phyloP scores from a whole-genome alignment of 441 rosid genomes.

The Populus hybrid region DNA sequence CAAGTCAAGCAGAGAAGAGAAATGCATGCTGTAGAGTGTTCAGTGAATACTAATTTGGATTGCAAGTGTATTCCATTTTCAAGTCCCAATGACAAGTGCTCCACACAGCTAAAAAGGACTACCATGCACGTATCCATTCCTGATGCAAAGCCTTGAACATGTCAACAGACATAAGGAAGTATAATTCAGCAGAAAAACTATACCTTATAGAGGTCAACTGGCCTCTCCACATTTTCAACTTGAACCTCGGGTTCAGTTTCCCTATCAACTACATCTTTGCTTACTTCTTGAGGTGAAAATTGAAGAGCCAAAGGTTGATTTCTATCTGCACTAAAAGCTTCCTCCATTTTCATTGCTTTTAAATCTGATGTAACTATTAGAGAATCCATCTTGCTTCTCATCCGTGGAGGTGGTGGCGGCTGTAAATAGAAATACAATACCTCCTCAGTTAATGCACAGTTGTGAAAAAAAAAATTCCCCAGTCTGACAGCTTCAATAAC shows the following conservation, averaged over 20 bases:
- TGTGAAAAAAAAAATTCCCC: neutral
- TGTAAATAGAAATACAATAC: conserved; percentile 32
- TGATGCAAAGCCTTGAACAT: neutral
- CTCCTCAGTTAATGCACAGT: conserved; percentile 7
- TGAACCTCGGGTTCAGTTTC: conserved; percentile 52
- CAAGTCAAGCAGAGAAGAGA: neutral
- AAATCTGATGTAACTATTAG: conserved; percentile 74
- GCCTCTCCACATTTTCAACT: conserved; percentile 85
- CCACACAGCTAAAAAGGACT: neutral
- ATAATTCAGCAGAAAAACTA: conserved; percentile 7
- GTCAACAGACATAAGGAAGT: conserved; percentile 4
- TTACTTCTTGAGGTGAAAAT: conserved; percentile 30
- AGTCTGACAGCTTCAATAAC: neutral
- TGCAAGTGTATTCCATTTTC: neutral
- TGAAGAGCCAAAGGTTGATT: conserved; percentile 26
- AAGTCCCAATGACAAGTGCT: neutral
- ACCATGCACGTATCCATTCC: neutral
- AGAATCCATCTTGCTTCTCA: conserved; percentile 85
- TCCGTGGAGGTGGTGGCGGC: conserved; percentile 82
- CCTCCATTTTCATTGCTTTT: conserved; percentile 43
- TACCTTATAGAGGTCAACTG: conserved; percentile 98
- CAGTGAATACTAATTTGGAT: neutral
- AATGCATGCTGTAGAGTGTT: neutral
- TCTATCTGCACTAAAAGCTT: conserved; percentile 33
- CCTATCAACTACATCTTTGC: conserved; percentile 37